Base-by-base conservation (phyloP, 257 asterid genomes). In the Echites panduratus region DNA sequence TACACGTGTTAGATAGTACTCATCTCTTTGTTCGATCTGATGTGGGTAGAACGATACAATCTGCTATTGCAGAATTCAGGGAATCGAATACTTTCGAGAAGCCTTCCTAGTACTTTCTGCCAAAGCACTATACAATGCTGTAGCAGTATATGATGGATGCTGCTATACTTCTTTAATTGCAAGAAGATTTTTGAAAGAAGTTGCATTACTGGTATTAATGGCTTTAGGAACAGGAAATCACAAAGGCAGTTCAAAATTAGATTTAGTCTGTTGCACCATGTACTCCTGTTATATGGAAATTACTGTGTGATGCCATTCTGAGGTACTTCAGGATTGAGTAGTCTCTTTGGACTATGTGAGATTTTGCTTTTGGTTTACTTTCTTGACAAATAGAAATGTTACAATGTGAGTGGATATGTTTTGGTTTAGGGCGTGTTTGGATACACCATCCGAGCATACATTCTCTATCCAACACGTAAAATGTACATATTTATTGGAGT, bases 11-110 rank as follows among this genome's bases (percentile, higher is more conserved):
- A 79, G 98, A 94, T 70, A 80, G 73, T 82, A 88, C 97, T 1
- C 96, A 86, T 77, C 83, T 94, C 57, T 94, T 91, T 66, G 97
- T 94, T 56, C 88, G 94, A n/a, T 77, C 93, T 0, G 97, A 89
- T 76, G 81, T 89, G 76, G 96, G 85, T 61, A 93, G 95, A 70
- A 87, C 84, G 88, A 93, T 91, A 63, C 81, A 79, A 66, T 86
- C 88, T 44, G 88, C 92, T 68, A 91, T 93, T 57, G 84, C 92
- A 19, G 75, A 87, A 2, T 93, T 91, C 65, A 84, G 98, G 81
- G 98, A 93, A 73, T 87, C 84, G 47, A 93, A 88, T 66, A 88
- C 96, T 9, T 89, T 89, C 24, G 92, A 87, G 87, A 91, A 89
- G 81, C 98, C 98, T 53, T 19, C 89, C 71, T 87, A 77, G 74